These are phyloP conservation scores for Ambrosiella beaveri DNA, from an alignment of 2,329 filamentous ascomycete genomes.

Conservation along the genomic window DNA sequence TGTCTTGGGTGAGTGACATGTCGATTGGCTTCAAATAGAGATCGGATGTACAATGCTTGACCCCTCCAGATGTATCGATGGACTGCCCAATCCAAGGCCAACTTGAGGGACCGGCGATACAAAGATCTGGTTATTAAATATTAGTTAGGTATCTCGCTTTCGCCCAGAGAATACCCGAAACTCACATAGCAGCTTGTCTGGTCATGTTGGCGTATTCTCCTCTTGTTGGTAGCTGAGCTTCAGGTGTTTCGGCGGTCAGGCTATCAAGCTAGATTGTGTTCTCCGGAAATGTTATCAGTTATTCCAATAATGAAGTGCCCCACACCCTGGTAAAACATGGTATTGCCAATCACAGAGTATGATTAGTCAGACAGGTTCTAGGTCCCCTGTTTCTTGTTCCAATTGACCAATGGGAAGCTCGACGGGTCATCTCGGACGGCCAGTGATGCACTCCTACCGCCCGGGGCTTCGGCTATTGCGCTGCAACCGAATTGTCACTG, in stretches of 20 bases:
- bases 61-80: constrained; percentile 87
- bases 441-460: not conserved
- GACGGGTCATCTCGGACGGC: constrained; percentile 12
- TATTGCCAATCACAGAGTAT: constrained; percentile 9
- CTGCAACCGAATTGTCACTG: not conserved
- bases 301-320: not conserved
- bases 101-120: constrained; percentile 84
- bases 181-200: constrained; percentile 35
- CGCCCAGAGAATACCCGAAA: not conserved
- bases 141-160: not conserved
- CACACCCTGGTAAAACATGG: not conserved
- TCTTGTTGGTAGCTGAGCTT: not conserved
- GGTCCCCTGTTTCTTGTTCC: not conserved
- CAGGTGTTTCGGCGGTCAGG: not conserved
- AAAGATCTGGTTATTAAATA: constrained; percentile 38
- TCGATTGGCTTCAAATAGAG: constrained; percentile 85
- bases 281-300: not conserved
- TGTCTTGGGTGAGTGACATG: constrained; percentile 69
- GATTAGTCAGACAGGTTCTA: constrained; percentile 9
- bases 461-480: constrained; percentile 7
- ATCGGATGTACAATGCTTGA: constrained; percentile 89
- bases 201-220: constrained; percentile 18
- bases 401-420: constrained; percentile 9
- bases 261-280: not conserved
- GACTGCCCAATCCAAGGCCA: constrained; percentile 88